These are phyloP conservation scores for Fraxinus baroniana DNA, from an alignment of 305 asterid genomes.

Conservation along the genomic window DNA sequence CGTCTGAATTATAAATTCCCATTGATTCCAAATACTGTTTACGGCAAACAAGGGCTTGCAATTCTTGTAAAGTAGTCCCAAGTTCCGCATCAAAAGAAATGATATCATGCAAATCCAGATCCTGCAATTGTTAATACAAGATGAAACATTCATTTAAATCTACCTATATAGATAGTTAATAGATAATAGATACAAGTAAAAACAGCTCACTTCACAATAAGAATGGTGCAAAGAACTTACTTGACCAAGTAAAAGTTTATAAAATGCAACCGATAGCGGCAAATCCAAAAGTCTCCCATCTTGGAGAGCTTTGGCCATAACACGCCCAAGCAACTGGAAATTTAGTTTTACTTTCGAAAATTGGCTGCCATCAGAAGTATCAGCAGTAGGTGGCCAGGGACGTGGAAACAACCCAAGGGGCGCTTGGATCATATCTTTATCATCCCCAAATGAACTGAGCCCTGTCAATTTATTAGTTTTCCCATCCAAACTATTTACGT, in stretches of 20 bases:
- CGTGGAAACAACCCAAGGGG: conserved; percentile 97
- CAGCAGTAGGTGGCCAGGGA: conserved; percentile 79
- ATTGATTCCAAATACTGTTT: conserved; percentile 62
- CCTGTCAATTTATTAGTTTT: conserved; percentile 1
- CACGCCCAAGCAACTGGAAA: conserved; percentile 84
- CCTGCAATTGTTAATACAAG: conserved; percentile 47
- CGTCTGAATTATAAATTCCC: conserved; percentile 52
- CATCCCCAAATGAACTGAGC: conserved; percentile 19
- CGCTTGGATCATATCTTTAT: conserved; percentile 57
- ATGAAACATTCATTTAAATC: conserved; percentile 8
- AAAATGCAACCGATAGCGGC: conserved; percentile 81
- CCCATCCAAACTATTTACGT: conserved; percentile 33
- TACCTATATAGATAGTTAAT: conserved; percentile 3
- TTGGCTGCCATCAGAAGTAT: conserved; percentile 59
- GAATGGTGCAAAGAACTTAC: conserved; percentile 41
- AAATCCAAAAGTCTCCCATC: conserved; percentile 97
- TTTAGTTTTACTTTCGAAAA: conserved; percentile 66
- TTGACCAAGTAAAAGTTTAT: conserved; percentile 80
- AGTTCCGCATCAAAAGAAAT: conserved; percentile 71
- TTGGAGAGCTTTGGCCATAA: conserved; percentile 97
- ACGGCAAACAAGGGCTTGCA: conserved; percentile 80
- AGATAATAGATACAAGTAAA: background rate
- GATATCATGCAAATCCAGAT: conserved; percentile 88
- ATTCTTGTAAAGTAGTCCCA: conserved; percentile 84
- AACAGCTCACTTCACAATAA: background rate